phyloP scores from a whole-genome alignment of 495 filamentous ascomycete genomes.

The Cudoniella acicularis region DNA sequence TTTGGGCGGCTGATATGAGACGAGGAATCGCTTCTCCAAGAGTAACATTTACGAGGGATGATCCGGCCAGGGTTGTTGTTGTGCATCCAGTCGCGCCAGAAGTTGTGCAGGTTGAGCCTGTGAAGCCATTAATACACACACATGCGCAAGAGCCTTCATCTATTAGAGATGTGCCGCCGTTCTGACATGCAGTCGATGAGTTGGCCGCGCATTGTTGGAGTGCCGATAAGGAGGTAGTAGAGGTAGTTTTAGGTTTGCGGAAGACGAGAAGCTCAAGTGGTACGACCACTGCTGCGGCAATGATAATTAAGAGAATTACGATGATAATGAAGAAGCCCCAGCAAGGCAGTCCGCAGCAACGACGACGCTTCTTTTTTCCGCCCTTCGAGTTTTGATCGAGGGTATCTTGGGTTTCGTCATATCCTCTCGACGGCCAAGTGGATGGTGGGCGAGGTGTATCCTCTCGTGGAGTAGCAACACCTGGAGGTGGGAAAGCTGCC shows the following conservation, averaged over 20 bases:
- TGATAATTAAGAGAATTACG: constrained; percentile 65
- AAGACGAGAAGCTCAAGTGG: constrained; percentile 80
- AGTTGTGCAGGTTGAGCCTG: constrained; percentile 67
- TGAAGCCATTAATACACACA: constrained; percentile 82
- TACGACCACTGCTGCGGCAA: constrained; percentile 83
- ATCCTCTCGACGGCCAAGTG: constrained; percentile 16
- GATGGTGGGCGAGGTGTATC: constrained; percentile 18
- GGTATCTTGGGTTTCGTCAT: background rate
- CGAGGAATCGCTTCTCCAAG: constrained; percentile 74
- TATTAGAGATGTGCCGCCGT: constrained; percentile 74
- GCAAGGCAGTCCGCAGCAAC: constrained; percentile 74
- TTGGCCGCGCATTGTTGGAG: constrained; percentile 44
- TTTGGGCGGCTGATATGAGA: constrained; percentile 58
- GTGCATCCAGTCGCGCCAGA: constrained; percentile 65
- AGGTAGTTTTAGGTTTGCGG: constrained; percentile 35
- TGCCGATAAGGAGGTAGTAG: constrained; percentile 30
- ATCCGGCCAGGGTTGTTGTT: constrained; percentile 48
- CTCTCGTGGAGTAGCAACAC: constrained; percentile 25
- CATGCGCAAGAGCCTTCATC: constrained; percentile 70
- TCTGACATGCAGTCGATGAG: constrained; percentile 53
- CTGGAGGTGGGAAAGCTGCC: constrained; percentile 85
- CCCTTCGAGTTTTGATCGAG: background rate
- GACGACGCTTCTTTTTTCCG: constrained; percentile 22
- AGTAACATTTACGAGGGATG: constrained; percentile 50
- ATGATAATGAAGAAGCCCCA: constrained; percentile 74